A percentile compares a stretch with the other conserved stretches of the same genome.
These are phyloP conservation scores for Prunus dulcis DNA, from an alignment of 306 rosid species.

Conservation along the genomic window DNA sequence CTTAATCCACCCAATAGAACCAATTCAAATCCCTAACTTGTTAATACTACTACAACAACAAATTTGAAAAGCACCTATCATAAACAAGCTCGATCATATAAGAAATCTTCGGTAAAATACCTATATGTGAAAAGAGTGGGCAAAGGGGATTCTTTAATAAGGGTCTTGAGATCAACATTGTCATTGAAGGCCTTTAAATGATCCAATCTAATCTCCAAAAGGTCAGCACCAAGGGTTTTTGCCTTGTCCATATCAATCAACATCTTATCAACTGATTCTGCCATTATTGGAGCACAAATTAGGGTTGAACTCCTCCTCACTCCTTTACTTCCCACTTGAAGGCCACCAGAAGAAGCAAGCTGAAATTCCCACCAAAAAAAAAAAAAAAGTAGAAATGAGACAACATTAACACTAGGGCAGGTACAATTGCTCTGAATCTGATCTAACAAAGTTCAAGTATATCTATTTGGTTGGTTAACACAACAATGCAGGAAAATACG, in stretches of 20 bases:
- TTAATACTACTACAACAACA: background rate
- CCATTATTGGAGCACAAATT: slow-evolving; percentile 62
- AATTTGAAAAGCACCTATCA: background rate
- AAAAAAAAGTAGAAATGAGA: background rate
- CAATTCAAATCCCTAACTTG: background rate
- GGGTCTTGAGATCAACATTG: slow-evolving; percentile 36
- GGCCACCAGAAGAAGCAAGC: slow-evolving; percentile 33
- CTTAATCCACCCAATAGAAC: background rate
- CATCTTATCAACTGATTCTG: slow-evolving; percentile 49
- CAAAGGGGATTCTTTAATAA: slow-evolving; percentile 44
- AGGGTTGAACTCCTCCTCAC: slow-evolving; percentile 41
- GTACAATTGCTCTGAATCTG: background rate
- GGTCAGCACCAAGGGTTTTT: slow-evolving; percentile 51
- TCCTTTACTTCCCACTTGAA: slow-evolving; percentile 27
- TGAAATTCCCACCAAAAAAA: slow-evolving; percentile 16
- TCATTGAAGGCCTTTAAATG: slow-evolving; percentile 48
- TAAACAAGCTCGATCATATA: background rate
- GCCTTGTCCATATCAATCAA: slow-evolving; percentile 37
- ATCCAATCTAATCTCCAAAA: slow-evolving; percentile 73
- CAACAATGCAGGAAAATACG: background rate
- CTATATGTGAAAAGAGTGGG: slow-evolving; percentile 62
- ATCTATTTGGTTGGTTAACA: background rate
- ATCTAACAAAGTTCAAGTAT: background rate
- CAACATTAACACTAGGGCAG: background rate
- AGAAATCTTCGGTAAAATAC: slow-evolving; percentile 20